Percentiles rank a stretch among this genome's conserved stretches.
Evolutionary conservation across 441 rosid genomes (phyloP).

Genomic region (Kokia cookei): DNA sequence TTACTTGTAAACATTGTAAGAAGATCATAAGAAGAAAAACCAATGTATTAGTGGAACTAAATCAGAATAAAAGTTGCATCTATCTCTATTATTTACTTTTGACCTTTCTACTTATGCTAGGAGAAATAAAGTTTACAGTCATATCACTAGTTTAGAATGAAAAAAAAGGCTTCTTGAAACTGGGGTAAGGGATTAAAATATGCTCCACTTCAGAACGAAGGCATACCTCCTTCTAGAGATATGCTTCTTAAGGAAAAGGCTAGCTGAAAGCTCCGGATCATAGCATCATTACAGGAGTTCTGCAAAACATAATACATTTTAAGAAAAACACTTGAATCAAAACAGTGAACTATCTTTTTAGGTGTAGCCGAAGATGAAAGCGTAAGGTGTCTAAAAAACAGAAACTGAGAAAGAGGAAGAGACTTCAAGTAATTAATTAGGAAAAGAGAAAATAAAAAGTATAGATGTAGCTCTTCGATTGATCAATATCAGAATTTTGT

Average conservation of each 20-base stretch:
- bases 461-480: background rate
- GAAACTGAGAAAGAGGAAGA: background rate
- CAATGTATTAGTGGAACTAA: background rate
- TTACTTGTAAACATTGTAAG: background rate
- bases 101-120: background rate
- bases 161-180: background rate
- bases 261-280: conserved; percentile 76
- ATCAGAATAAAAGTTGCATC: background rate
- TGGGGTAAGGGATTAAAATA: background rate
- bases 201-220: background rate
- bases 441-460: background rate
- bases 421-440: background rate
- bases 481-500: background rate
- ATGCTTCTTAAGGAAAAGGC: conserved; percentile 70
- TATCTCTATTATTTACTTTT: background rate
- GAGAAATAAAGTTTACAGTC: background rate
- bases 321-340: conserved; percentile 7
- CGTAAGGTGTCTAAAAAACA: background rate
- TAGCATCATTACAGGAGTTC: conserved; percentile 69
- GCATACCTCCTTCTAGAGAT: conserved; percentile 58
- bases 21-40: background rate
- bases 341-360: background rate
- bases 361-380: background rate
- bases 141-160: background rate
- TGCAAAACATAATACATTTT: conserved; percentile 21